Evolutionary conservation across 768 basidiomycete genomes (phyloP), one percentile per base, ranked within the genome.

Genomic region (Paxillus rubicundulus): DNA sequence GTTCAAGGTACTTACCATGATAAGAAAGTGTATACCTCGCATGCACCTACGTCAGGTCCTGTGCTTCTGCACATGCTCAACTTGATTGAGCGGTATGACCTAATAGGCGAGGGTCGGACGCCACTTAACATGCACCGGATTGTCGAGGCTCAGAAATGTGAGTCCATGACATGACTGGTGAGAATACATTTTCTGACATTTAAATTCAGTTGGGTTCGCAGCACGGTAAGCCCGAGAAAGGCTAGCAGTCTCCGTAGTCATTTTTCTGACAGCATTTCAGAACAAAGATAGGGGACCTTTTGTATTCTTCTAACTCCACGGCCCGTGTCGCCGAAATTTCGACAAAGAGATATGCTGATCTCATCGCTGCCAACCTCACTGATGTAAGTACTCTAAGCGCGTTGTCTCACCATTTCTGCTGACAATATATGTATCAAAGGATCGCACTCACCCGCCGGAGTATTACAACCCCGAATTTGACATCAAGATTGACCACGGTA

Each of bases 1-100:
- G 74, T 98, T 37, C 67, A 85, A 61, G 89, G 92, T 8, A 84
- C 80, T 0, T 99, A 90, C 69, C 79, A 78, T 16, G 84, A 84
- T 39, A 82, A 82, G 60, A 91, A 81, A 56, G 76, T 98, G 36
- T 97, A 92, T 69, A 94, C 92, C 0, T 79, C 87, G 0, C 82
- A 85, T 61, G 86, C 92, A 12, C 97, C 97, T 5, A 85, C 88
- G 9, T 87, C 87, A 10, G 95, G 96, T 5, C 86, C 90, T 77
- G 90, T 89, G n/a, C 72, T 98, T 38, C 72, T 97, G 37, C 88
- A 92, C 64, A 88, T 98, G 79, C 73, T 98, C n/a, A 97, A 98
- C 64, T 67, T 94, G 17, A 72, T 96, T 42, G 94, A 97, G 64
- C 76, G 79, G n/a, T 98, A 81, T 62, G 72, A 77, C 47, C 61